Conservation (phyloP, 73 alveolate species). For the Blepharisma stoltei region DNA sequence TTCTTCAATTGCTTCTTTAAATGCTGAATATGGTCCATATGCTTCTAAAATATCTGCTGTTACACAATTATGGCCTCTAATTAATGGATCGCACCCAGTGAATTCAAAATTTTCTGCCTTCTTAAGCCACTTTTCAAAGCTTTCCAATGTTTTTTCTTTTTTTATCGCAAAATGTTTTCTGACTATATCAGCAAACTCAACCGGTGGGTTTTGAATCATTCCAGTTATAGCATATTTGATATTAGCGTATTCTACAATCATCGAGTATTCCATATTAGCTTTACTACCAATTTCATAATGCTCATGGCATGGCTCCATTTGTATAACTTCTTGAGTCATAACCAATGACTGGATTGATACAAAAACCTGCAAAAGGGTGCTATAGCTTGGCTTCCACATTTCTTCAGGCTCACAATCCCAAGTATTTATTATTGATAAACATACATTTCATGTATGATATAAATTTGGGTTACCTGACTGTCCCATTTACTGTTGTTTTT, state of each 20-base stretch:
- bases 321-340: conserved; percentile 65
- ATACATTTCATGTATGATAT: conserved; percentile 88
- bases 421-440: conserved; percentile 67
- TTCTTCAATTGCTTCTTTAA: no score
- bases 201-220: conserved; percentile 83
- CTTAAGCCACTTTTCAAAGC: conserved; percentile 83
- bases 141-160: conserved; percentile 84
- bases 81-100: no score
- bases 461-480: conserved; percentile 91
- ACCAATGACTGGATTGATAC: conserved; percentile 65
- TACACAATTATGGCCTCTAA: no score
- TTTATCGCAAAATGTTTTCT: conserved; percentile 90
- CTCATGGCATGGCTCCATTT: conserved; percentile 59
- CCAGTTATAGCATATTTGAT: conserved; percentile 94
- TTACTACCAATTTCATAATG: no score
- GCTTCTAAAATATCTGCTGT: no score
- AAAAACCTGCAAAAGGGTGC: conserved; percentile 59
- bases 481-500: conserved; percentile 89
- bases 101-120: conserved; percentile 46
- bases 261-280: conserved; percentile 59
- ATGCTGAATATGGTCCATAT: no score
- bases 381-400: conserved; percentile 69
- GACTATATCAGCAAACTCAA: conserved; percentile 89
- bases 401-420: conserved; percentile 68
- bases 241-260: conserved; percentile 90